Evolutionary conservation across 768 basidiomycete species (phyloP).

Genomic region (Daedalea quercina): DNA sequence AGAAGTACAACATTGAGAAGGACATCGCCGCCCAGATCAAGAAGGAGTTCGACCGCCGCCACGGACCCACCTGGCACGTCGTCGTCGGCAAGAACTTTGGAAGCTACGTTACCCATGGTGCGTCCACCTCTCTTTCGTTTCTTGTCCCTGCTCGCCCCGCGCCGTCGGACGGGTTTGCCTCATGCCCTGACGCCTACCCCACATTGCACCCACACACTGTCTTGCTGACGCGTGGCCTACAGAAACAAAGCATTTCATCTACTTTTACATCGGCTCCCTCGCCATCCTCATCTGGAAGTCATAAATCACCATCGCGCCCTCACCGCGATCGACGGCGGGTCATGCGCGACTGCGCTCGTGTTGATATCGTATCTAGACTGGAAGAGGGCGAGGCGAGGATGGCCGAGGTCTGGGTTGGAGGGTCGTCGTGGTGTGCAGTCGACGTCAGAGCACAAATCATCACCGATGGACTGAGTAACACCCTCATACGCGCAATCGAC

Average conservation of each 20-base stretch:
- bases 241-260: conserved; percentile 99
- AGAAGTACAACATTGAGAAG: conserved; percentile 93
- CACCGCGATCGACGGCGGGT: background rate
- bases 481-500: background rate
- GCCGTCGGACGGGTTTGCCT: too few species aligned
- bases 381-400: too few species aligned
- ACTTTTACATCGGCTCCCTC: conserved; percentile 91
- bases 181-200: conserved; percentile 4
- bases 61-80: conserved; percentile 96
- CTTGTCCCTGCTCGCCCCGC: background rate
- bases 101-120: conserved; percentile 95
- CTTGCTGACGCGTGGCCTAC: conserved; percentile 7
- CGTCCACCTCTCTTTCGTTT: conserved; percentile 22
- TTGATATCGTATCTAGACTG: background rate
- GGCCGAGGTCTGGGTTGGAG: background rate
- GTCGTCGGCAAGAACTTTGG: conserved; percentile 99
- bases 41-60: conserved; percentile 92
- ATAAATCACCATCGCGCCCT: conserved; percentile 25
- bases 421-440: background rate
- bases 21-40: conserved; percentile 98
- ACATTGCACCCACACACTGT: background rate
- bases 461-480: background rate
- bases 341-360: background rate
- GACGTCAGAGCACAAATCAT: too few species aligned
- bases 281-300: conserved; percentile 96